Conservation (phyloP, 140 eudicot genomes). For the Stevia rebaudiana region DNA sequence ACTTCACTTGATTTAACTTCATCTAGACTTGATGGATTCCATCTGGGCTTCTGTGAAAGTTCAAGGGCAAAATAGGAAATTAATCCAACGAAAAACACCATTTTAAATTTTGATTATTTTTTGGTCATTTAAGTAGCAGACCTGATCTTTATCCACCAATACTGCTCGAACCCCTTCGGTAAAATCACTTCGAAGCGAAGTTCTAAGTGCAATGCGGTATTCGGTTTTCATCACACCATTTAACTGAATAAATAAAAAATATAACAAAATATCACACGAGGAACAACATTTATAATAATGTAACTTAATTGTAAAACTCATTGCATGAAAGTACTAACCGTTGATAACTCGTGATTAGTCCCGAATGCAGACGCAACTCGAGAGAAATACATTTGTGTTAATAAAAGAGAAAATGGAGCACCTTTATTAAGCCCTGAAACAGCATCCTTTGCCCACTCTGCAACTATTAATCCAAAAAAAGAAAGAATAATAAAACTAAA, state of each 20-base stretch:
- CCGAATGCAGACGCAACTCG: slow-evolving; percentile 59
- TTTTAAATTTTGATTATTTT: background rate
- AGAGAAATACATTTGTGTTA: slow-evolving; percentile 64
- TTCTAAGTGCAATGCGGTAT: slow-evolving; percentile 77
- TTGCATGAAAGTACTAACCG: slow-evolving; percentile 31
- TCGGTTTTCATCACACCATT: slow-evolving; percentile 83
- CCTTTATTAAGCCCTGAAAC: slow-evolving; percentile 69
- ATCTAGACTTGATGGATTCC: slow-evolving; percentile 75
- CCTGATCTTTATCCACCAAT: slow-evolving; percentile 97
- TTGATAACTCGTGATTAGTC: slow-evolving; percentile 49
- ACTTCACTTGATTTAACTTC: slow-evolving; percentile 59
- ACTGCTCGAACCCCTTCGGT: slow-evolving; percentile 93
- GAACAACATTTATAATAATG: background rate
- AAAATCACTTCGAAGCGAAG: slow-evolving; percentile 62
- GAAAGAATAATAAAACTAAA: background rate
- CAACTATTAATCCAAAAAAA: slow-evolving; percentile 46
- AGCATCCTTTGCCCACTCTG: slow-evolving; percentile 94
- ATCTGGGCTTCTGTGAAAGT: slow-evolving; percentile 62
- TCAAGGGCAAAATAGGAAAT: background rate
- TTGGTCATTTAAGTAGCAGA: slow-evolving; percentile 17
- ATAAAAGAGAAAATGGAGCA: slow-evolving; percentile 75
- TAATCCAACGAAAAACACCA: background rate
- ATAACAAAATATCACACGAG: background rate
- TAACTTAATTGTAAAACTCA: background rate
- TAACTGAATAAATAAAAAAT: slow-evolving; percentile 39